Evolutionary conservation across 75 land plant species (phyloP), one percentile per base, ranked within the genome.

Genomic region (Picea glauca): DNA sequence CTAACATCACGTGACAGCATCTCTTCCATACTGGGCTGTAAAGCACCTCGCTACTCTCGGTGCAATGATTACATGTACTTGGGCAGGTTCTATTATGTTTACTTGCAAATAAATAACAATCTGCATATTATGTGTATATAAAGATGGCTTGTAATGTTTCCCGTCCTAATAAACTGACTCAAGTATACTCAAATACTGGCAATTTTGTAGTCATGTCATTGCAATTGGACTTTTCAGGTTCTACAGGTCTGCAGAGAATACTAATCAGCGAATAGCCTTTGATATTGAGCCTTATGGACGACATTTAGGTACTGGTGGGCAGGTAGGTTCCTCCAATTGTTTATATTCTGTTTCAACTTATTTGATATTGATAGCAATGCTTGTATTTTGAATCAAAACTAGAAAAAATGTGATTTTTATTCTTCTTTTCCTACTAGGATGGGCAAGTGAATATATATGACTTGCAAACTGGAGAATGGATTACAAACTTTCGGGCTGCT

Each of bases 231-330:
- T 80, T n/a, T 59, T 70, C 70, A 97, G 99, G 80, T 70, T 97
- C 50, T 90, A 91, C 64, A 87, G 99, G 84, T 80, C 89, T 61
- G 76, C 92, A 21, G 87, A 87, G 80, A 40, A 76, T 63, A 97
- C 99, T 54, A 97, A 97, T 79, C 99, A 97, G 76, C 80, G 99
- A 58, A 86, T 97, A 80, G 78, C 82, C 20, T 97, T 97, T 85
- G 99, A 97, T 77, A 93, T 97, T 81, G 99, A 97, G 79, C 93
- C 99, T 38, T 87, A 72, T 78, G 99, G 98, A 13, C 88, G 87
- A 23, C 89, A 97, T 82, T 94, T 97, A 60, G 96, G 91, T 23
- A 96, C 99, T 61, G 99, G 99, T 32, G 99, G 99, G 5, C 92
- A 97, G 93, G 99, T 94, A 78, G 40, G 38, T 31, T 59, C 31